Conservation (phyloP, 2,329 filamentous ascomycete genomes). For the Calcarisporium arbuscula region DNA sequence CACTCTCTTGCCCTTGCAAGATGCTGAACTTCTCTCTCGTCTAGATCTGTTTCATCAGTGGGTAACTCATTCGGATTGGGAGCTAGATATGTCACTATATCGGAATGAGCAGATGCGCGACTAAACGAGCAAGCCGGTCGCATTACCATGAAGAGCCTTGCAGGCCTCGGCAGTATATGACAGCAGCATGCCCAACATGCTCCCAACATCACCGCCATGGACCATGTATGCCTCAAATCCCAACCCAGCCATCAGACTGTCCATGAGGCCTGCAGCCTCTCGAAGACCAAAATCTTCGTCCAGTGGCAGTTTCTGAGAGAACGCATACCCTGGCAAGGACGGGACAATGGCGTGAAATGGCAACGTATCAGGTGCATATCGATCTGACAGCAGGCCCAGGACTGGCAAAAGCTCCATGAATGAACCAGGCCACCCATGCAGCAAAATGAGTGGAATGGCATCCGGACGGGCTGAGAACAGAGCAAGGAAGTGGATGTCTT, state of each 20-base stretch:
- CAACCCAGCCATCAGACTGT: conserved; percentile 44
- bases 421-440: conserved; percentile 50
- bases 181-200: conserved; percentile 34
- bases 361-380: conserved; percentile 42
- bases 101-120: conserved; percentile 6
- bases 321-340: conserved; percentile 47
- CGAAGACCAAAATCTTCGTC: conserved; percentile 29
- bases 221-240: conserved; percentile 49
- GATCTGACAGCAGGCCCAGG: conserved; percentile 35
- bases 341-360: conserved; percentile 54
- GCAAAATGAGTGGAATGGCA: conserved; percentile 43
- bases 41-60: neutral
- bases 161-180: conserved; percentile 4
- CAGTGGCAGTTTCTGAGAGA: conserved; percentile 41
- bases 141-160: conserved; percentile 7
- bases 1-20: neutral
- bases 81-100: neutral
- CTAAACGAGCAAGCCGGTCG: too few species aligned
- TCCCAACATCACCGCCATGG: conserved; percentile 54
- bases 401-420: conserved; percentile 51
- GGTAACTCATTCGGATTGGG: too few species aligned
- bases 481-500: conserved; percentile 44
- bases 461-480: conserved; percentile 44
- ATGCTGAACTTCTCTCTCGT: conserved; percentile 3
- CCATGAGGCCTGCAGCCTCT: conserved; percentile 32